phyloP scores from a whole-genome alignment of 768 basidiomycete genomes.

The Filobasidium wieringae region DNA sequence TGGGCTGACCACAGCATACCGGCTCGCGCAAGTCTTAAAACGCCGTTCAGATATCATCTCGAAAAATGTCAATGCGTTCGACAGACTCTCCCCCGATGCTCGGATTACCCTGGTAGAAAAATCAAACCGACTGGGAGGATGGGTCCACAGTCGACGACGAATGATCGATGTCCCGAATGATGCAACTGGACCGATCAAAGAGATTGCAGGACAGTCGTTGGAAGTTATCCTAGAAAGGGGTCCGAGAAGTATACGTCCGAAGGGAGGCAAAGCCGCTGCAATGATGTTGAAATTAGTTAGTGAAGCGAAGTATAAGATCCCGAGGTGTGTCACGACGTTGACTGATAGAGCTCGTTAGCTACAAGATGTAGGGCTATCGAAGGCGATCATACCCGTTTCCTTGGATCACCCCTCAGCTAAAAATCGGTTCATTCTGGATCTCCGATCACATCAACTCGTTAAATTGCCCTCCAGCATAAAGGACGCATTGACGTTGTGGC shows the following conservation, averaged over 20 bases:
- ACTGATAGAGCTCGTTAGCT: slow-evolving; percentile 46
- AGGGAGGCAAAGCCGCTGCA: slow-evolving; percentile 45
- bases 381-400: slow-evolving; percentile 55
- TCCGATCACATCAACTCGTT: slow-evolving; percentile 39
- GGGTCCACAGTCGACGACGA: slow-evolving; percentile 51
- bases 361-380: slow-evolving; percentile 54
- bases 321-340: slow-evolving; percentile 3
- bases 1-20: slow-evolving; percentile 49
- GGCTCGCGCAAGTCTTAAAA: slow-evolving; percentile 11
- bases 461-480: slow-evolving; percentile 43
- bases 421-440: slow-evolving; percentile 56
- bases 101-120: slow-evolving; percentile 61
- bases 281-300: slow-evolving; percentile 70
- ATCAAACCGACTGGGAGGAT: slow-evolving; percentile 62
- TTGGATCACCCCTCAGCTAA: slow-evolving; percentile 59
- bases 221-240: slow-evolving; percentile 66
- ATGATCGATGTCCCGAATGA: neutral
- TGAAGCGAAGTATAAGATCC: slow-evolving; percentile 37
- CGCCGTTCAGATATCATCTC: neutral
- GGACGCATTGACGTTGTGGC: slow-evolving; percentile 38
- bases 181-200: slow-evolving; percentile 39
- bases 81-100: neutral
- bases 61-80: neutral
- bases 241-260: slow-evolving; percentile 73
- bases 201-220: slow-evolving; percentile 33